These are phyloP conservation scores for Boechera divaricarpa DNA, from an alignment of 345 rosid species.

Conservation along the genomic window DNA sequence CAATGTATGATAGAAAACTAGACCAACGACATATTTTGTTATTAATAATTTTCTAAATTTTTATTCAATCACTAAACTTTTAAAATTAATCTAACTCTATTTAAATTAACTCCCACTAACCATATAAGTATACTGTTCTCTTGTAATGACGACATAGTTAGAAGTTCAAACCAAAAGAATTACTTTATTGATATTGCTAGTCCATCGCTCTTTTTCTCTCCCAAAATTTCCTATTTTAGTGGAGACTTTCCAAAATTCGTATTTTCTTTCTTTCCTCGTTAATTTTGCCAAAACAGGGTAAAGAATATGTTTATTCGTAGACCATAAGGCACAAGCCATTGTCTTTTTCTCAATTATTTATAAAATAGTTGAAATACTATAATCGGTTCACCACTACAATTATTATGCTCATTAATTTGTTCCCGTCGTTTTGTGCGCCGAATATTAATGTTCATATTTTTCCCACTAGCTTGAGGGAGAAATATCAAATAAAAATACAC, in stretches of 20 bases:
- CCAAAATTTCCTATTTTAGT: constrained; percentile 22
- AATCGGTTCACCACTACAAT: constrained; percentile 24
- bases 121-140: background rate
- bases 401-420: background rate
- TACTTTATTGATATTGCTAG: background rate
- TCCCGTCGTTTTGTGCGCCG: background rate
- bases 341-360: constrained; percentile 15
- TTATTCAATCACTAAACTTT: background rate
- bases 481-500: background rate
- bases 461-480: background rate
- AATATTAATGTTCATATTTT: background rate
- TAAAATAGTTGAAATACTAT: constrained; percentile 18
- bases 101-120: background rate
- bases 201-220: constrained; percentile 16
- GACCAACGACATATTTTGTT: background rate
- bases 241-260: constrained; percentile 11
- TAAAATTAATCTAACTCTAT: background rate
- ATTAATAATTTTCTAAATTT: background rate
- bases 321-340: constrained; percentile 6
- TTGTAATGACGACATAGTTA: constrained; percentile 1
- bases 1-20: too few relatives aligned
- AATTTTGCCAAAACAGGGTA: constrained; percentile 34
- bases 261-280: constrained; percentile 22
- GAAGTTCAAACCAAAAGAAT: constrained; percentile 9
- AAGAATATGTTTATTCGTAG: background rate